phyloP scores from a whole-genome alignment of 2,329 filamentous ascomycete genomes.

The Daldinia eschscholtzii region DNA sequence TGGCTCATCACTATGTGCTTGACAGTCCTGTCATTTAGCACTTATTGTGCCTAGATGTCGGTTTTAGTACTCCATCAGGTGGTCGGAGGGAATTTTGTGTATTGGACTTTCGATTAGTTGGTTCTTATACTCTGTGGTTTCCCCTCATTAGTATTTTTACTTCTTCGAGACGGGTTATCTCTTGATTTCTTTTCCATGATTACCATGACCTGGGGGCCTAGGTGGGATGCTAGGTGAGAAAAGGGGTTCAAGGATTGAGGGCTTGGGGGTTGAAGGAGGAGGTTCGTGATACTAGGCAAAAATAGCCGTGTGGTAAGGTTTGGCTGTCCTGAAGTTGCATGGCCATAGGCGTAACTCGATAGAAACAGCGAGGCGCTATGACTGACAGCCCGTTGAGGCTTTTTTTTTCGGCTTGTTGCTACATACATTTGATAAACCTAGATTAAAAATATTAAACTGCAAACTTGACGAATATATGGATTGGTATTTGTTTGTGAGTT shows the following conservation, averaged over 20 bases:
- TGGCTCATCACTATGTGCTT: background rate
- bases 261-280: constrained; percentile 22
- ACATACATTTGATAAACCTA: constrained; percentile 42
- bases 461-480: constrained; percentile 20
- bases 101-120: constrained; percentile 17
- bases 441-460: constrained; percentile 47
- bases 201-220: constrained; percentile 46
- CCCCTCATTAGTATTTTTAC: constrained; percentile 31
- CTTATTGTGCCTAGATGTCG: constrained; percentile 1
- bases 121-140: constrained; percentile 42
- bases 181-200: constrained; percentile 45
- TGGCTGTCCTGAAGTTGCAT: constrained; percentile 40
- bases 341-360: constrained; percentile 16
- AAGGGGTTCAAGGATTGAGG: constrained; percentile 30
- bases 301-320: constrained; percentile 24
- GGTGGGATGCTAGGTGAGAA: constrained; percentile 33
- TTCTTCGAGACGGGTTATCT: constrained; percentile 34
- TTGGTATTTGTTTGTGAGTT: background rate
- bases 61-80: constrained; percentile 11
- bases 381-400: constrained; percentile 25
- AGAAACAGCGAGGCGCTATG: constrained; percentile 6
- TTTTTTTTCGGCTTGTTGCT: constrained; percentile 29
- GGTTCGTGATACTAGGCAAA: constrained; percentile 19
- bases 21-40: background rate
- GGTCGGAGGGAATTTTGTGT: constrained; percentile 16